Evolutionary conservation across 2,329 filamentous ascomycete genomes (phyloP).

Genomic region (Cladophialophora bantiana): DNA sequence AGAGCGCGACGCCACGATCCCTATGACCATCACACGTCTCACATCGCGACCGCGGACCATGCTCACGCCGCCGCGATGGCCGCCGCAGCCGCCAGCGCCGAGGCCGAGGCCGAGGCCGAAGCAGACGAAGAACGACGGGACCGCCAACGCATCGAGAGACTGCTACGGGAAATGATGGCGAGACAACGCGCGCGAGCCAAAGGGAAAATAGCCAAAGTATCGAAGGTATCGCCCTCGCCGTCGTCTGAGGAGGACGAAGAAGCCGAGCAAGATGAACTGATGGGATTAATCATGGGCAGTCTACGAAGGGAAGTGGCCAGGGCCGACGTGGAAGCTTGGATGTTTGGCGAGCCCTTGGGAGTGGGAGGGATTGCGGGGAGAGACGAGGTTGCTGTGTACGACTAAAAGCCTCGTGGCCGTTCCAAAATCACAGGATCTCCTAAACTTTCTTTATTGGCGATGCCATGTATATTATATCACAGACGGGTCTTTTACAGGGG

Average conservation of each 20-base stretch:
- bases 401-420: background rate
- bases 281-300: constrained; percentile 73
- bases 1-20: constrained; percentile 14
- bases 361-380: constrained; percentile 22
- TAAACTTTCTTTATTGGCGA: background rate
- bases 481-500: background rate
- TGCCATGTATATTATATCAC: background rate
- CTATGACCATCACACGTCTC: constrained; percentile 19
- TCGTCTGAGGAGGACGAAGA: constrained; percentile 48
- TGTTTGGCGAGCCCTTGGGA: constrained; percentile 64
- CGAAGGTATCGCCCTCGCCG: background rate
- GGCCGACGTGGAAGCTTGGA: constrained; percentile 85
- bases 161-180: constrained; percentile 37
- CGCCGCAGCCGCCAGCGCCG: constrained; percentile 42
- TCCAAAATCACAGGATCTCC: background rate
- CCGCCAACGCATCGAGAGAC: constrained; percentile 35
- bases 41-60: constrained; percentile 9
- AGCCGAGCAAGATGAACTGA: constrained; percentile 63
- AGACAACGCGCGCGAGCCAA: constrained; percentile 35
- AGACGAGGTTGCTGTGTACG: constrained; percentile 55
- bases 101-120: constrained; percentile 24
- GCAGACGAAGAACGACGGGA: constrained; percentile 32
- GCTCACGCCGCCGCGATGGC: constrained; percentile 41
- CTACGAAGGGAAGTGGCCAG: constrained; percentile 74
- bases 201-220: constrained; percentile 1